Conservation (phyloP, 441 rosid species). For the Erodium moschatum region DNA sequence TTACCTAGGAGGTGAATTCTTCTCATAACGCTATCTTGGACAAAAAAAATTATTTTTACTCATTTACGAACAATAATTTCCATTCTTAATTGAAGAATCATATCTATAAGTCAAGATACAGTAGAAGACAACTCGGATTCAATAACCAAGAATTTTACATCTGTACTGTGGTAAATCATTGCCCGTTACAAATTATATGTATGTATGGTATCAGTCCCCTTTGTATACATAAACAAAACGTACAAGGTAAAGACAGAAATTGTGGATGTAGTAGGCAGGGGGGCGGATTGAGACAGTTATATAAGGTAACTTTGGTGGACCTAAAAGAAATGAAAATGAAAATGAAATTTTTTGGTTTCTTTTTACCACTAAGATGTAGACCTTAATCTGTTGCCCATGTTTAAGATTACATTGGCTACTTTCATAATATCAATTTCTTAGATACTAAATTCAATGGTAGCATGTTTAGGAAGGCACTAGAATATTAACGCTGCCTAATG, state of each 20-base stretch:
- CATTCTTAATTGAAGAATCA: not conserved
- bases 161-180: not conserved
- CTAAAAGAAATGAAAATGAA: not conserved
- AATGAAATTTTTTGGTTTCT: not conserved
- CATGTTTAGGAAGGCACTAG: not conserved
- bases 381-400: not conserved
- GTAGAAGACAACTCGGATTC: not conserved
- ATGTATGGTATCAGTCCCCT: not conserved
- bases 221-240: not conserved
- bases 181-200: not conserved
- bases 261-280: not conserved
- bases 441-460: not conserved
- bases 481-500: not conserved
- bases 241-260: not conserved
- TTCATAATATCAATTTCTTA: not conserved
- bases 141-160: slow-evolving; percentile 1
- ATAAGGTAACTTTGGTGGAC: not conserved
- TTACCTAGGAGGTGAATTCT: not conserved
- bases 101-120: not conserved
- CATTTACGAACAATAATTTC: not conserved
- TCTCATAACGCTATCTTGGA: not conserved
- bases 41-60: not conserved
- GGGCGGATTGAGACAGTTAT: not conserved
- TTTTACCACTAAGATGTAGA: not conserved
- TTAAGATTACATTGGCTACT: not conserved